Percentiles rank a stretch among this genome's conserved stretches.
Evolutionary conservation across 2,329 filamentous ascomycete species (phyloP).

Genomic region (Arthrobotrys conoides): DNA sequence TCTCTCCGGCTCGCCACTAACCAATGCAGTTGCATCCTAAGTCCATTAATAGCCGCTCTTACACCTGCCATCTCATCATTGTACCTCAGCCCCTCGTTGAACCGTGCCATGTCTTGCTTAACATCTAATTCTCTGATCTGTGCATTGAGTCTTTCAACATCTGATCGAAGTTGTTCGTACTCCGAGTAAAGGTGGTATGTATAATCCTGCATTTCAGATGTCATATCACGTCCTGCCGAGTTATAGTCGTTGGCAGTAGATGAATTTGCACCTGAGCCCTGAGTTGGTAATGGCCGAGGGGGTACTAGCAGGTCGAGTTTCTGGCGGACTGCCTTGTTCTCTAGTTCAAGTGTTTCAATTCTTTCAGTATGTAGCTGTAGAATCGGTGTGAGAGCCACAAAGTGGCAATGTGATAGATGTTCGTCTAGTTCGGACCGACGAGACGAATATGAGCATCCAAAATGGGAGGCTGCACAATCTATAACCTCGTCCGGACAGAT

Average conservation of each 20-base stretch:
- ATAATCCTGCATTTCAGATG: slow-evolving; percentile 62
- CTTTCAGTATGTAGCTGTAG: slow-evolving; percentile 62
- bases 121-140: slow-evolving; percentile 63
- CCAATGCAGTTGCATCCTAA: slow-evolving; percentile 64
- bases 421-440: slow-evolving; percentile 58
- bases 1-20: slow-evolving; percentile 62
- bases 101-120: slow-evolving; percentile 63
- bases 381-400: slow-evolving; percentile 62
- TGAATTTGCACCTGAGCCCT: slow-evolving; percentile 23
- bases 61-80: slow-evolving; percentile 64
- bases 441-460: slow-evolving; percentile 62
- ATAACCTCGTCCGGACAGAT: slow-evolving; percentile 62
- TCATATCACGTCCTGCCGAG: slow-evolving; percentile 39
- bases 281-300: slow-evolving; percentile 42
- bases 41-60: slow-evolving; percentile 63
- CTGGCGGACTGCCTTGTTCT: slow-evolving; percentile 63
- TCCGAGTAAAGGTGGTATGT: slow-evolving; percentile 64
- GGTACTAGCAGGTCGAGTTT: slow-evolving; percentile 63
- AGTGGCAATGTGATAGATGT: slow-evolving; percentile 62
- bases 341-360: slow-evolving; percentile 62
- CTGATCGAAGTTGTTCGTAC: slow-evolving; percentile 63
- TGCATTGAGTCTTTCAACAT: slow-evolving; percentile 63
- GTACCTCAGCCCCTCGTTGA: slow-evolving; percentile 63
- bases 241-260: slow-evolving; percentile 14
- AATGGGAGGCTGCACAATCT: slow-evolving; percentile 61